phyloP scores from a whole-genome alignment of 148 eudicot species.

The Rhododendron henanense region DNA sequence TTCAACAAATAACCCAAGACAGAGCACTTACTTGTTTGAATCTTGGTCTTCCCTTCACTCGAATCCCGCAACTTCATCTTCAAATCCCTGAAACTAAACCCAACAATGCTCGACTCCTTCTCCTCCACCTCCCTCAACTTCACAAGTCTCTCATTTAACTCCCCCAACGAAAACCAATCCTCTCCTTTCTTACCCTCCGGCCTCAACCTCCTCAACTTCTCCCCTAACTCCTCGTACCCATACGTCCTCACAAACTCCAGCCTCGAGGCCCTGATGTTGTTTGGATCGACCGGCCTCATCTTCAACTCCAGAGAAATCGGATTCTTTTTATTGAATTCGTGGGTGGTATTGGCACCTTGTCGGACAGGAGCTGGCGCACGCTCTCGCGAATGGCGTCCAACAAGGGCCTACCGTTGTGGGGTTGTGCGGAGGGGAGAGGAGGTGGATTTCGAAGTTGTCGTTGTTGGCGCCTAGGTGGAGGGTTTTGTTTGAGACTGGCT shows the following conservation, averaged over 20 bases:
- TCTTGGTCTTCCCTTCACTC: neutral
- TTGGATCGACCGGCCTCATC: too few relatives aligned
- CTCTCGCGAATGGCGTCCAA: constrained; percentile 26
- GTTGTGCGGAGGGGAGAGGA: too few relatives aligned
- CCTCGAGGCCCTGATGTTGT: too few relatives aligned
- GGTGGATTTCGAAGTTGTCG: too few relatives aligned
- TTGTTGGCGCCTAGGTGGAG: too few relatives aligned
- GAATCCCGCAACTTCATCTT: constrained; percentile 4
- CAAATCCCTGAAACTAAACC: constrained; percentile 1
- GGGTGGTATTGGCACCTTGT: neutral
- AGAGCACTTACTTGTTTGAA: constrained; percentile 19
- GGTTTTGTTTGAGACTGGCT: too few relatives aligned
- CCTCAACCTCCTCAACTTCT: constrained; percentile 50
- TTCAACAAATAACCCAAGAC: neutral
- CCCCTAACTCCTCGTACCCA: constrained; percentile 42
- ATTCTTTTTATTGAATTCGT: too few relatives aligned
- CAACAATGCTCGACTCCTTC: neutral
- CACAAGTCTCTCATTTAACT: constrained; percentile 54
- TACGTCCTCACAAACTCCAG: too few relatives aligned
- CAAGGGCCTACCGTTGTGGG: neutral
- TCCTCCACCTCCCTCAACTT: constrained; percentile 50
- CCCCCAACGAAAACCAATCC: constrained; percentile 53
- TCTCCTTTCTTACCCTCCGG: constrained; percentile 25
- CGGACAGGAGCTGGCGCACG: constrained; percentile 13
- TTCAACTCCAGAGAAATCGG: too few relatives aligned